Percentiles rank a stretch among this genome's conserved stretches.
Conservation (phyloP, 2,329 filamentous ascomycete genomes). For the Xylaria sp. region DNA sequence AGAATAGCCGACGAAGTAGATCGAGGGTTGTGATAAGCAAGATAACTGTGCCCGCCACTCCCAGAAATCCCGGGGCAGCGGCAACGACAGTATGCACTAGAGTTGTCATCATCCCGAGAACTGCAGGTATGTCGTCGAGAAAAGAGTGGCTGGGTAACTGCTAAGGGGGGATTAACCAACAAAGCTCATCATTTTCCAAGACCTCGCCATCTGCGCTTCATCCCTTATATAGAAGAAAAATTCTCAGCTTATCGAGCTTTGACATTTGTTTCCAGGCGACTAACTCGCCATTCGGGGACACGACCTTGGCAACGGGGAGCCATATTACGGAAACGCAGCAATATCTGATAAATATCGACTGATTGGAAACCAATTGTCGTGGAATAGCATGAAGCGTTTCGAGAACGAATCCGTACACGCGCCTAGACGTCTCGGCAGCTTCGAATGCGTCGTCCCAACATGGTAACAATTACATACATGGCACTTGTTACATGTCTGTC, state of each 20-base stretch:
- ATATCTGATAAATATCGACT: neutral
- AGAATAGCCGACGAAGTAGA: slow-evolving; percentile 27
- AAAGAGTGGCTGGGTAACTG: neutral
- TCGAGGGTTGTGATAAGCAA: slow-evolving; percentile 17
- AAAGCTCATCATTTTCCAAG: neutral
- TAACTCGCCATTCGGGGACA: too few species aligned
- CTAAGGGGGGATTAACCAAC: neutral
- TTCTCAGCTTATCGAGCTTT: too few species aligned
- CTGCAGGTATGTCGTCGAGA: neutral
- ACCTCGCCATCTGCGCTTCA: neutral
- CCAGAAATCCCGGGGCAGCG: slow-evolving; percentile 2
- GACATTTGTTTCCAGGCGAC: too few species aligned
- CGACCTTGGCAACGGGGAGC: too few species aligned
- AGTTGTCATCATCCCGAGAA: slow-evolving; percentile 6
- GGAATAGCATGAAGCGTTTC: neutral
- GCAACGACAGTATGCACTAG: neutral
- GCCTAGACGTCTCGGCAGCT: neutral
- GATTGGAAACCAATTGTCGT: neutral
- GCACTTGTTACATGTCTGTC: too few species aligned
- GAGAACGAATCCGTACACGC: neutral
- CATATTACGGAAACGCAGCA: neutral
- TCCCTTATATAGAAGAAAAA: neutral
- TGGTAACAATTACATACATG: too few species aligned
- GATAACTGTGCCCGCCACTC: slow-evolving; percentile 2
- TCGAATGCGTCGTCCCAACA: neutral